These are phyloP conservation scores for Heritiera fomes DNA, from an alignment of 345 rosid species.

Conservation along the genomic window DNA sequence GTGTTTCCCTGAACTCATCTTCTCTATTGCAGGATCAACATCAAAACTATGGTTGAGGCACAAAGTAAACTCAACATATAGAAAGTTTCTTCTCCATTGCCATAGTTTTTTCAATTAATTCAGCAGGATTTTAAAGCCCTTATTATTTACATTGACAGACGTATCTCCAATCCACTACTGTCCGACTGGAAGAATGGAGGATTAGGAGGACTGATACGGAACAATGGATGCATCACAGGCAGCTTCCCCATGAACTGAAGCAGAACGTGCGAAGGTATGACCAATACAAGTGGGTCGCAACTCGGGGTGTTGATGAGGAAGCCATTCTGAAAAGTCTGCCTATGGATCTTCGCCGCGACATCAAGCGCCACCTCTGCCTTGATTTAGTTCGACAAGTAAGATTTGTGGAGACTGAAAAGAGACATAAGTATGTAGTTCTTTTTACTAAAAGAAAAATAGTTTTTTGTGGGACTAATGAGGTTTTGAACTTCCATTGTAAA, in stretches of 20 bases:
- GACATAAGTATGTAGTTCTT: too few relatives aligned
- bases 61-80: too few relatives aligned
- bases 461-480: too few relatives aligned
- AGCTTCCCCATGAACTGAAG: conserved; percentile 48
- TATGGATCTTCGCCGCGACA: conserved; percentile 48
- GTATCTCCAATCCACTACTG: conserved; percentile 53
- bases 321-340: conserved; percentile 50
- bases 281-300: conserved; percentile 52
- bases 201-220: conserved; percentile 53
- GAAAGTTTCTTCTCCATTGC: not conserved
- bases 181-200: conserved; percentile 61
- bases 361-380: conserved; percentile 67
- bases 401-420: not conserved
- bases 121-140: not conserved
- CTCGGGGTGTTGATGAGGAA: conserved; percentile 66
- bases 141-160: conserved; percentile 30
- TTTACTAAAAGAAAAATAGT: too few relatives aligned
- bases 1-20: too few relatives aligned
- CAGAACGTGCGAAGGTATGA: conserved; percentile 47
- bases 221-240: conserved; percentile 65
- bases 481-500: not conserved
- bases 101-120: not conserved
- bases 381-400: conserved; percentile 56
- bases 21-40: too few relatives aligned
- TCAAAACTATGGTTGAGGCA: too few relatives aligned